phyloP scores from a whole-genome alignment of 148 eudicot species.

The Rheum nobile region DNA sequence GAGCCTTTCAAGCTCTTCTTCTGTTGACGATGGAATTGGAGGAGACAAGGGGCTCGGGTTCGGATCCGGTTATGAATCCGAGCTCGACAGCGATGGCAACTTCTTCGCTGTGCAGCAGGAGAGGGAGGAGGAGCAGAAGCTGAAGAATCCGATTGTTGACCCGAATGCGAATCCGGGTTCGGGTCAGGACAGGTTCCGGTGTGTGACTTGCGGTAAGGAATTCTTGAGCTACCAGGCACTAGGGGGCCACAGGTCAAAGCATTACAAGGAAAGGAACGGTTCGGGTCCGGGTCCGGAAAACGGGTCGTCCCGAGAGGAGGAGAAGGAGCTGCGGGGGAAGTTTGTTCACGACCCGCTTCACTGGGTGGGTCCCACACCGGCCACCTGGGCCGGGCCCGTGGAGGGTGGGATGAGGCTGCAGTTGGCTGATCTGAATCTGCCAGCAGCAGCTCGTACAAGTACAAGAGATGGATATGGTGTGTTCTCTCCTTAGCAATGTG shows the following conservation, averaged over 20 bases:
- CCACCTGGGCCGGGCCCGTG: not conserved
- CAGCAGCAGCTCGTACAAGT: too few relatives aligned
- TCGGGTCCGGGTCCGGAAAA: not conserved
- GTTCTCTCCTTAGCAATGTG: too few relatives aligned
- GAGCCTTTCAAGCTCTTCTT: not conserved
- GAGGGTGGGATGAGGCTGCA: not conserved
- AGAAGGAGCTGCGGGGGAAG: too few relatives aligned
- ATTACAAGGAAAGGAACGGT: not conserved
- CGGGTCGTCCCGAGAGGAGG: not conserved
- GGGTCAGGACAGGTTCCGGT: not conserved
- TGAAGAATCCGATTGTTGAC: not conserved
- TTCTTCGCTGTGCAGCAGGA: not conserved
- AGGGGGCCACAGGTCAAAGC: not conserved
- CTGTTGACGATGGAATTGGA: not conserved
- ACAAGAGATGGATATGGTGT: too few relatives aligned
- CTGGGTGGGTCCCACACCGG: not conserved
- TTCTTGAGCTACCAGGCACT: not conserved
- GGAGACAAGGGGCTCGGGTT: not conserved
- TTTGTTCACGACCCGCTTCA: too few relatives aligned
- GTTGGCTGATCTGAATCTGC: too few relatives aligned
- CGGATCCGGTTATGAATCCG: not conserved
- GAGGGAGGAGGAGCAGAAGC: not conserved
- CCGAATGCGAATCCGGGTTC: not conserved
- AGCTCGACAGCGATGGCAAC: not conserved
- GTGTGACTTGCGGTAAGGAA: not conserved